A percentile compares a stretch with the other conserved stretches of the same genome.
phyloP scores from a whole-genome alignment of 345 rosid species.

The Brassica cretica region DNA sequence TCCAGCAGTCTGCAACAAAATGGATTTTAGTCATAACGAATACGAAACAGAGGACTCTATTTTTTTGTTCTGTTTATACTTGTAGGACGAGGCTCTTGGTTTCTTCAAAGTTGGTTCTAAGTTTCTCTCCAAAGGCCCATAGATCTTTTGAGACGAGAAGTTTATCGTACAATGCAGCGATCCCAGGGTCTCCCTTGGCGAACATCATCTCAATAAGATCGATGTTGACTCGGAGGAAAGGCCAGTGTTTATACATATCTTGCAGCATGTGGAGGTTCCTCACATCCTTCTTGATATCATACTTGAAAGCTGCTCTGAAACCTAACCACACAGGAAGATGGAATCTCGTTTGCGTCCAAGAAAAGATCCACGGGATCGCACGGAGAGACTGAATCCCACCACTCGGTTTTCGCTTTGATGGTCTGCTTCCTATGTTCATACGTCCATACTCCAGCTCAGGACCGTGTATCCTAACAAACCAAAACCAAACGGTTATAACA shows the following conservation, averaged over 20 bases:
- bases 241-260: slow-evolving; percentile 94
- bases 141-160: slow-evolving; percentile 89
- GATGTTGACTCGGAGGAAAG: slow-evolving; percentile 89
- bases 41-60: not conserved
- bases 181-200: slow-evolving; percentile 95
- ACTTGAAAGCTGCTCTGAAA: slow-evolving; percentile 87
- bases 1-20: slow-evolving; percentile 67
- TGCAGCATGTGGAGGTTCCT: slow-evolving; percentile 82
- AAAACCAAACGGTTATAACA: slow-evolving; percentile 3
- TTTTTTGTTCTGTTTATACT: slow-evolving; percentile 46
- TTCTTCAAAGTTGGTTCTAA: slow-evolving; percentile 73
- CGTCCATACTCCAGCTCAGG: slow-evolving; percentile 92
- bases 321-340: slow-evolving; percentile 99
- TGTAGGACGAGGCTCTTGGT: slow-evolving; percentile 83
- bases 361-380: slow-evolving; percentile 99
- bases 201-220: slow-evolving; percentile 99
- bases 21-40: not conserved
- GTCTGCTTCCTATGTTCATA: slow-evolving; percentile 98
- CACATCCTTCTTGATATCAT: slow-evolving; percentile 61
- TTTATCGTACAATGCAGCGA: slow-evolving; percentile 78
- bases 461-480: slow-evolving; percentile 71
- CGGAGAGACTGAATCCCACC: slow-evolving; percentile 96
- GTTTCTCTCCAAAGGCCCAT: slow-evolving; percentile 68
- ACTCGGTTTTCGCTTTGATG: slow-evolving; percentile 91
- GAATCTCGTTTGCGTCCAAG: slow-evolving; percentile 98